Base-by-base conservation (phyloP, 768 basidiomycete species). In the Kockovaella imperatae region DNA sequence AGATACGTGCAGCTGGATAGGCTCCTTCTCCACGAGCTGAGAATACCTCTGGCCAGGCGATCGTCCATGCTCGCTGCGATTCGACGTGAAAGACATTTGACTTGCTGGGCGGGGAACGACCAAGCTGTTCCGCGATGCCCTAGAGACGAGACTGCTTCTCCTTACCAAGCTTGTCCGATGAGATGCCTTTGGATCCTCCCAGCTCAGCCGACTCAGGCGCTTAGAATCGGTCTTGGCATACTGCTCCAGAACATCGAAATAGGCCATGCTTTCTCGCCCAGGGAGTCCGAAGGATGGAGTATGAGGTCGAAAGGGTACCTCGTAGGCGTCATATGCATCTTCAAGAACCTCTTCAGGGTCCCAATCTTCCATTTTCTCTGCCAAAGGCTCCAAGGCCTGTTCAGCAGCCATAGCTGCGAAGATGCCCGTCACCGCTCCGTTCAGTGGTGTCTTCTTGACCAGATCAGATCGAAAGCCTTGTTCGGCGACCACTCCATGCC, bases 401-500 rank as follows among this genome's bases (percentile, higher is more conserved):
- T 74, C 65, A 36, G 72, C 73, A 49, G 83, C 75, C 82, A 95
- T 84, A 52, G 72, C 71, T 25, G 76, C 74, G 71, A 91, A 96
- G 56, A 83, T 83, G 24, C 86, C 84, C 6, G 50, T 18, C 8
- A 45, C 28, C 5, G 28, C 26, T 1, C 54, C 54, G 25, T 50
- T 39, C 15, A 52, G 25, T 2, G 69, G 71, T 4, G 72, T 65
- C 6, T 70, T 54, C 13, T 47, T 40, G 64, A 88, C 86, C 42
- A 96, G 77, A 62, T 93, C 91, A 1, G 70, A 71, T 1, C 89
- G 79, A 70, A 80, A 93, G 0, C 95, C 95, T 60, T 88, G 84
- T 66, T 97, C 87, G 39, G 83, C 83, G 25, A 95, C 80, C 0
- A 67, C 58, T 0, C 91, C 93, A 17, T 80, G 76, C 56, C 82